Conservation (phyloP, 225 moss, liverwort and hornwort genomes). For the Ulota crispa region DNA sequence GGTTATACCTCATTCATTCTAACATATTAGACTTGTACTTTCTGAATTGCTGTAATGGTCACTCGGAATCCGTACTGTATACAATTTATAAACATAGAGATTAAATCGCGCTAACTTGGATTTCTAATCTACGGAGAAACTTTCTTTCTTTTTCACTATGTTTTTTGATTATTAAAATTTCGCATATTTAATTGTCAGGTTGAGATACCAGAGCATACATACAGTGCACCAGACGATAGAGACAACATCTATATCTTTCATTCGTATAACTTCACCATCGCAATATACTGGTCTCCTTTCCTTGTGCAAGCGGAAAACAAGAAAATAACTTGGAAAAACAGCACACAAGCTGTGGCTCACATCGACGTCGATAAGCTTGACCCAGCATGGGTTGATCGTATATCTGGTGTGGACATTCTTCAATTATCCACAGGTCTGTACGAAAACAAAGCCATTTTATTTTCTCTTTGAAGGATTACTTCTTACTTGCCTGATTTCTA, state of each 20-base stretch:
- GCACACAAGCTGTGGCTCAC: slow-evolving; percentile 36
- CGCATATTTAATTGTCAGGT: slow-evolving; percentile 38
- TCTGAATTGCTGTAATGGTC: background rate
- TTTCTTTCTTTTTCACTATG: background rate
- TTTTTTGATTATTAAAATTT: background rate
- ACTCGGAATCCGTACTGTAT: background rate
- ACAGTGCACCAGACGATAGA: slow-evolving; percentile 47
- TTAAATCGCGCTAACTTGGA: background rate
- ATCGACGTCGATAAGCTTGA: slow-evolving; percentile 69
- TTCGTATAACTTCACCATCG: slow-evolving; percentile 57
- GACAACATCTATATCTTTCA: slow-evolving; percentile 53
- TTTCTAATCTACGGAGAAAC: background rate
- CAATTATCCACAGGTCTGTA: slow-evolving; percentile 57
- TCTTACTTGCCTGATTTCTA: background rate
- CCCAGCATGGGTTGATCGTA: slow-evolving; percentile 50
- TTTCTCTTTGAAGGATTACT: background rate
- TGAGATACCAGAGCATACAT: slow-evolving; percentile 54
- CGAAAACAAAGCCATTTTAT: background rate
- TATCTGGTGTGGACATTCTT: slow-evolving; percentile 61
- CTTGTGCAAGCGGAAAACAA: slow-evolving; percentile 57
- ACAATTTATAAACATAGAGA: background rate
- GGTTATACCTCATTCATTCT: background rate
- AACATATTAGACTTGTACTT: background rate
- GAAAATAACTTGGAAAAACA: slow-evolving; percentile 29
- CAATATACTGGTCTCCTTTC: slow-evolving; percentile 83